Conservation (phyloP, 352 stramenopile species). For the Pythium scleroteichum region DNA sequence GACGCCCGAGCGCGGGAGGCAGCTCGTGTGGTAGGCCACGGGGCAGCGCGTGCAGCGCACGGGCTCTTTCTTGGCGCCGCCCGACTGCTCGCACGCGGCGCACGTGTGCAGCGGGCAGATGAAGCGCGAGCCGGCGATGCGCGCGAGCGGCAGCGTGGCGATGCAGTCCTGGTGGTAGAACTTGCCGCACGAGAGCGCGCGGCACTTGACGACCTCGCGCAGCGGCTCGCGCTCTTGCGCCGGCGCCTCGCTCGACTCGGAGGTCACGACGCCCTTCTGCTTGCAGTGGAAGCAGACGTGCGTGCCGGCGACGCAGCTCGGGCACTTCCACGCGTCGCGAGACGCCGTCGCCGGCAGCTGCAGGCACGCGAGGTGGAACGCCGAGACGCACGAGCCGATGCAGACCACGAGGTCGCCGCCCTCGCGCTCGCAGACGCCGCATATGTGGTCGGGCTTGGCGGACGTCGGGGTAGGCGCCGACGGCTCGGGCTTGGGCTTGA, state of each 20-base stretch:
- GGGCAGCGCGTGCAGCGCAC: conserved; percentile 81
- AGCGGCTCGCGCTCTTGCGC: conserved; percentile 2
- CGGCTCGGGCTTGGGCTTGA: not conserved
- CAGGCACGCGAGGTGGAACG: conserved; percentile 65
- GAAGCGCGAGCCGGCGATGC: conserved; percentile 78
- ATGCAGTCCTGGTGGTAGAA: conserved; percentile 87
- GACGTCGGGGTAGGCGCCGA: too few relatives aligned
- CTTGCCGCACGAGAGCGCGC: conserved; percentile 81
- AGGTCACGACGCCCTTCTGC: conserved; percentile 38
- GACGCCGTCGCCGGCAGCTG: conserved; percentile 10
- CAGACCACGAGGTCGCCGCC: conserved; percentile 50
- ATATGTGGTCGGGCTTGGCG: conserved; percentile 57
- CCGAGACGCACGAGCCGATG: conserved; percentile 68
- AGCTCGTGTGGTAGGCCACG: conserved; percentile 80
- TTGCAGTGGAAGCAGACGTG: conserved; percentile 88
- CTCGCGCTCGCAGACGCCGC: conserved; percentile 65
- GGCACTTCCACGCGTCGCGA: conserved; percentile 53
- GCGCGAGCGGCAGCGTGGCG: conserved; percentile 69
- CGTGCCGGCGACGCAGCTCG: conserved; percentile 47
- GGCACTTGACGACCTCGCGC: conserved; percentile 66
- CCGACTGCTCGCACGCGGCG: conserved; percentile 70
- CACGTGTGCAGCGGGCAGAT: conserved; percentile 88
- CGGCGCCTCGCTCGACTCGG: not conserved
- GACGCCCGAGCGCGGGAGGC: conserved; percentile 56
- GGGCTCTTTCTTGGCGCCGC: conserved; percentile 66